phyloP scores from a whole-genome alignment of 2,329 filamentous ascomycete genomes.

The Hypomyces perniciosus region DNA sequence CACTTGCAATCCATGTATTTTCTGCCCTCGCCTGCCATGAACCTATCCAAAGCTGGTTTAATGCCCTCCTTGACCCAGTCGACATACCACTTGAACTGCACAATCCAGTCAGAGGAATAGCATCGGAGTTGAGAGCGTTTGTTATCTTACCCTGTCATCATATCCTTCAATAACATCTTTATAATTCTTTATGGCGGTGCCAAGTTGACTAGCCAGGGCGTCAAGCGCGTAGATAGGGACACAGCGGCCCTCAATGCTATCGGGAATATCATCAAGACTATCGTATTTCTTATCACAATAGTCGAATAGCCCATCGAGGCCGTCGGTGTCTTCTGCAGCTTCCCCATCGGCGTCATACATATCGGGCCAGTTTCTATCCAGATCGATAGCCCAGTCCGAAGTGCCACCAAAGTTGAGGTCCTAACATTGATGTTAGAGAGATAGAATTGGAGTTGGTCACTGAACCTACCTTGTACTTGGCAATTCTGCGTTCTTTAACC shows the following conservation, averaged over 20 bases:
- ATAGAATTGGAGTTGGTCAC: background rate
- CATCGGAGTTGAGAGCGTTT: background rate
- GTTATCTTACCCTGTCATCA: background rate
- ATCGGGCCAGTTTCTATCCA: constrained; percentile 4
- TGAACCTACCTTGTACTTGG: constrained; percentile 5
- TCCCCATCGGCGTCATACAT: background rate
- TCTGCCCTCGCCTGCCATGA: background rate
- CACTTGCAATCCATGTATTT: constrained; percentile 1
- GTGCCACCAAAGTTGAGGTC: constrained; percentile 17
- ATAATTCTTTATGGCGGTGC: background rate
- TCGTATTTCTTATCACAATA: background rate
- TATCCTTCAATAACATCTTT: background rate
- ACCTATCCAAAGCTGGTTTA: background rate
- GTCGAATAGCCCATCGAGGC: background rate
- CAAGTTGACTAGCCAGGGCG: background rate
- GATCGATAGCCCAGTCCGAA: constrained; percentile 19
- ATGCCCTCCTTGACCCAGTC: background rate
- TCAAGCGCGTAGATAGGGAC: background rate
- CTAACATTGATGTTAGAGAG: background rate
- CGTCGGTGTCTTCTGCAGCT: background rate
- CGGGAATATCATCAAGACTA: background rate
- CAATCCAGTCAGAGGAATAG: background rate
- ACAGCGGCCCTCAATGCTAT: background rate
- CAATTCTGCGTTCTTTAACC: constrained; percentile 7
- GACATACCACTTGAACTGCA: background rate